A percentile compares a stretch with the other conserved stretches of the same genome.
phyloP scores from a whole-genome alignment of 768 basidiomycete species.

The Hygrocybe punicea region DNA sequence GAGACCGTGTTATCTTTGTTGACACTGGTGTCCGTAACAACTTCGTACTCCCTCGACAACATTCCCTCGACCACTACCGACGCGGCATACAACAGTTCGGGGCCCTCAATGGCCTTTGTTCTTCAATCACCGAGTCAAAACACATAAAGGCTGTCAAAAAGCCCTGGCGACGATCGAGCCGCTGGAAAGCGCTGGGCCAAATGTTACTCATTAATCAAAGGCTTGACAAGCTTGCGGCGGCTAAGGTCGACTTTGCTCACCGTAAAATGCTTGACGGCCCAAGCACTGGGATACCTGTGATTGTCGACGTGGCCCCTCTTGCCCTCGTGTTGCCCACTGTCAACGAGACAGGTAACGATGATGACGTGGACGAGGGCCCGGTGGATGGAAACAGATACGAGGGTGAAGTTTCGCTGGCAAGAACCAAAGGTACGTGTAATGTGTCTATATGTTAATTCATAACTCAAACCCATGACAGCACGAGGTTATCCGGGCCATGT shows the following conservation, averaged over 20 bases:
- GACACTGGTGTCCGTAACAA: no score
- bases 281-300: no score
- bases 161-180: conserved; percentile 21
- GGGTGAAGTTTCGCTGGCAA: no score
- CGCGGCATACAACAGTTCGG: conserved; percentile 16
- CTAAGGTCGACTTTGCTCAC: conserved; percentile 11
- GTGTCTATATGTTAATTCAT: no score
- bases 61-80: conserved; percentile 11
- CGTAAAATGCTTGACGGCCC: conserved; percentile 20
- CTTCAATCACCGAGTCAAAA: conserved; percentile 24
- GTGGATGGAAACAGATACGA: no score
- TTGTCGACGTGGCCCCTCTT: no score
- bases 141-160: conserved; percentile 27
- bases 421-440: no score
- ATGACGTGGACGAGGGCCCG: no score
- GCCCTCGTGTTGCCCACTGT: no score
- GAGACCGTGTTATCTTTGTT: conserved; percentile 13
- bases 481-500: not conserved
- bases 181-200: no score
- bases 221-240: conserved; percentile 19
- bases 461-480: no score
- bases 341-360: no score
- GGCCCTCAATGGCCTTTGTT: conserved; percentile 21
- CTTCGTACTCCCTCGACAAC: not conserved
- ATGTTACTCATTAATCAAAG: conserved; percentile 22